Base-by-base conservation (phyloP, 2,329 filamentous ascomycete species). In the Colletotrichum sp. region DNA sequence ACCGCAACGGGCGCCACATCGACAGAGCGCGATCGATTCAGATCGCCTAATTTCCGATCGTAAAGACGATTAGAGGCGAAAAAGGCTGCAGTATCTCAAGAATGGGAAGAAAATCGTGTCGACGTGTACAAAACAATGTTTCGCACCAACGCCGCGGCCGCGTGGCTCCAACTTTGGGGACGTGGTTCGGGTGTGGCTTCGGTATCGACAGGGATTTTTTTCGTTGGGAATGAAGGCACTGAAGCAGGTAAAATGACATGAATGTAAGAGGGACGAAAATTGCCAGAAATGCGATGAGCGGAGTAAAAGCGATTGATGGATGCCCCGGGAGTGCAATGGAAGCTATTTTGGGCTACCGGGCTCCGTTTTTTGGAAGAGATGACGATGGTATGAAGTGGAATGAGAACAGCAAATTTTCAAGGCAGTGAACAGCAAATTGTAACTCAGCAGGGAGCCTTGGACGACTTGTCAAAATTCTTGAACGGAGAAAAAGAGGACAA, bases 391-490 rank as follows among this genome's bases (percentile, higher is more conserved):
- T 13, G 12, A 21, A 13, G 43, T 52, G n/a, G n/a, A 52, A 52
- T 13, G 43, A 13, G 6, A 52, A 21, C 18, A 12, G 18, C 18
- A 21, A 52, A 52, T 21, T 52, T 7, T 52, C n/a, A 13, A 13
- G n/a, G 7, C n/a, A 21, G 5, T 21, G 43, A 13, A 21, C 43
- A 0, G n/a, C 43, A 52, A 13, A 13, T 12, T 13, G n/a, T 52
- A 52, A 13, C 12, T 52, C 0, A 2, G n/a, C n/a, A 52, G 10
- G 6, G n/a, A 0, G 4, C 38, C 5, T 2, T 0, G 18, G 38
- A 48, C 38, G 36, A 48, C 0, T 48, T 48, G 9, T 5, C 3
- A 9, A 48, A n/a, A 7, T n/a, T 43, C 38, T 13, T 7, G 6
- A 21, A 21, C 4, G 10, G 43, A 9, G 7, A n/a, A 12, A 52